A percentile compares a stretch with the other conserved stretches of the same genome.
Evolutionary conservation across 106 monocot genomes (phyloP).

Genomic region (Acanthochlamys bracteata): DNA sequence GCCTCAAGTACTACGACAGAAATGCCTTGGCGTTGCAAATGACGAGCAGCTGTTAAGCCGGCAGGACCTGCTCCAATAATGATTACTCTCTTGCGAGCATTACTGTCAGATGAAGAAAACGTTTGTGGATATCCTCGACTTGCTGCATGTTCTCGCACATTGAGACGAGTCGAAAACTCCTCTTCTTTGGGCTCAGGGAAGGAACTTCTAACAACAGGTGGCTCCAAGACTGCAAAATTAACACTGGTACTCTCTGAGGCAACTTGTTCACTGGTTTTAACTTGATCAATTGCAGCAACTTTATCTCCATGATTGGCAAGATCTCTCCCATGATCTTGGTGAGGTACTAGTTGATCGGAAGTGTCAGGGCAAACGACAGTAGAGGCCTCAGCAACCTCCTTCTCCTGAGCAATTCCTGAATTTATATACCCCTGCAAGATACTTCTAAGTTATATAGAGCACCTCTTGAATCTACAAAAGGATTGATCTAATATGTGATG

Average conservation of each 20-base stretch:
- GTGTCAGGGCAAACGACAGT: conserved; percentile 4
- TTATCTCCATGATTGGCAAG: conserved; percentile 14
- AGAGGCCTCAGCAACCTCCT: conserved; percentile 4
- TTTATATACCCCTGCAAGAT: conserved; percentile 89
- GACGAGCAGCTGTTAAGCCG: conserved; percentile 89
- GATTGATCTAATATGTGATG: no score
- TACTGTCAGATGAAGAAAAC: conserved; percentile 13
- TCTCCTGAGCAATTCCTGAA: conserved; percentile 63
- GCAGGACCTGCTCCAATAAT: conserved; percentile 93
- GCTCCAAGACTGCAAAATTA: neutral
- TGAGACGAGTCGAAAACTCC: no score
- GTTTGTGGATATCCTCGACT: no score
- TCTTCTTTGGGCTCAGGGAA: no score
- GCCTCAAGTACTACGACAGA: conserved; percentile 84
- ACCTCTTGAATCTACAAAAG: no score
- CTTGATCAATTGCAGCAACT: conserved; percentile 7
- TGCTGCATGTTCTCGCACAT: no score
- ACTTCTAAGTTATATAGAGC: no score
- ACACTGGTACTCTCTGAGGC: neutral
- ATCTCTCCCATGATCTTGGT: conserved; percentile 17
- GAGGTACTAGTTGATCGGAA: conserved; percentile 15
- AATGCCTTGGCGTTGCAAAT: conserved; percentile 86
- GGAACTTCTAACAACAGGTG: no score
- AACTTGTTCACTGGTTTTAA: conserved; percentile 10
- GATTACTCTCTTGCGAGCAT: conserved; percentile 43